These are phyloP conservation scores for Lactarius trivialis DNA, from an alignment of 768 basidiomycete species.

Conservation along the genomic window DNA sequence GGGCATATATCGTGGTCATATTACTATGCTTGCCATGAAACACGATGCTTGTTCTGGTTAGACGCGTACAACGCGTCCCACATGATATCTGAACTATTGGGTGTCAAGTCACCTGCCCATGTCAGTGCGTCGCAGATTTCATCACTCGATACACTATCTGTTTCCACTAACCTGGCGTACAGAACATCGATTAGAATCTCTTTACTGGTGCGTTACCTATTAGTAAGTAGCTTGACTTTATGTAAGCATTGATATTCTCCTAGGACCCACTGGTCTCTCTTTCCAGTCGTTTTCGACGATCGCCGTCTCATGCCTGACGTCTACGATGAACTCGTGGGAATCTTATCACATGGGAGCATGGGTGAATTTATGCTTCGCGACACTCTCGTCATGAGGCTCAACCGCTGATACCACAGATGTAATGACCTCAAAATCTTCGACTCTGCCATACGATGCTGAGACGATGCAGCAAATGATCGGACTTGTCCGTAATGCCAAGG, in stretches of 20 bases:
- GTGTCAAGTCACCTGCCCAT: neutral
- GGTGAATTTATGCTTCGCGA: slow-evolving; percentile 26
- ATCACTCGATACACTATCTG: neutral
- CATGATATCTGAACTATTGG: slow-evolving; percentile 20
- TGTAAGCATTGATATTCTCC: slow-evolving; percentile 2
- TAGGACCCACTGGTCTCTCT: neutral
- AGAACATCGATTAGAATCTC: slow-evolving; percentile 2
- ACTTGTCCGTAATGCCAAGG: neutral
- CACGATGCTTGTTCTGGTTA: slow-evolving; percentile 35
- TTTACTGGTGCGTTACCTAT: slow-evolving; percentile 26
- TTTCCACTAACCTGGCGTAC: neutral
- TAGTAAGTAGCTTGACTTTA: neutral
- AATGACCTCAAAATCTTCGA: neutral
- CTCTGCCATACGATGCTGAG: neutral
- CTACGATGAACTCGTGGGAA: slow-evolving; percentile 31
- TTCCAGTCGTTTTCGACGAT: neutral
- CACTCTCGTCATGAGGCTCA: neutral
- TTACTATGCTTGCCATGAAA: neutral
- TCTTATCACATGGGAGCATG: slow-evolving; percentile 24
- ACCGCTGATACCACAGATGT: neutral
- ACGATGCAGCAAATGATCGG: neutral
- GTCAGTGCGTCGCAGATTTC: neutral
- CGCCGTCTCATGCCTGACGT: slow-evolving; percentile 5
- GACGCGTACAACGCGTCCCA: slow-evolving; percentile 34
- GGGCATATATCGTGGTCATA: slow-evolving; percentile 35